phyloP scores from a whole-genome alignment of 2,329 filamentous ascomycete genomes.

The Ambrosiella beaveri region DNA sequence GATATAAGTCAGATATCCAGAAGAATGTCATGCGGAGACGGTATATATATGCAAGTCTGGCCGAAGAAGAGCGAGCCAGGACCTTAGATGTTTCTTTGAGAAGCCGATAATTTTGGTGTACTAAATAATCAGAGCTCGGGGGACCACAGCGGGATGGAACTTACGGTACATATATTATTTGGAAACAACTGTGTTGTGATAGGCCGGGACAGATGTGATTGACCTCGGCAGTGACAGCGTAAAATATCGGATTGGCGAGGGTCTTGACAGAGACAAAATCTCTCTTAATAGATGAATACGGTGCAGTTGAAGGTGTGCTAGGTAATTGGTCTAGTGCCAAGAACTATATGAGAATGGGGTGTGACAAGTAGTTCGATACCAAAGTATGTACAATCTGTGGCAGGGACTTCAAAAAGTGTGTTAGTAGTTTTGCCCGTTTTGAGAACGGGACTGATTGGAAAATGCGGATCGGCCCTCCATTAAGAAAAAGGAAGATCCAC shows the following conservation, averaged over 20 bases:
- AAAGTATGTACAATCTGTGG: too few relatives aligned
- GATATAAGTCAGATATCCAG: slow-evolving; percentile 8
- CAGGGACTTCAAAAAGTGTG: neutral
- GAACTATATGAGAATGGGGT: too few relatives aligned
- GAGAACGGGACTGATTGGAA: neutral
- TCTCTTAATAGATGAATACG: neutral
- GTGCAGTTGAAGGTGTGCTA: too few relatives aligned
- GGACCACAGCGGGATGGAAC: neutral
- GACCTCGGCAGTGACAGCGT: neutral
- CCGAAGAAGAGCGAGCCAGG: neutral
- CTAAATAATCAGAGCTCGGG: neutral
- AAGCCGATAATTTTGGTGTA: neutral
- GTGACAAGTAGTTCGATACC: too few relatives aligned
- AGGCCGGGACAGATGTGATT: neutral
- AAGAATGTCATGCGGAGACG: slow-evolving; percentile 4
- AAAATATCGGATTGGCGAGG: neutral
- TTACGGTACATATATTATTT: neutral
- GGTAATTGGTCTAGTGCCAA: too few relatives aligned
- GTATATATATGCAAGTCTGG: neutral
- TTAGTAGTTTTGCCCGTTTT: slow-evolving; percentile 1
- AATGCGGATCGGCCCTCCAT: neutral
- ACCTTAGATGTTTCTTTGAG: neutral
- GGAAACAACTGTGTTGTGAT: neutral
- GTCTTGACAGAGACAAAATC: neutral
- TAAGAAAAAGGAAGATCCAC: neutral